Evolutionary conservation across 306 rosid species (phyloP).

Genomic region (Lathyrus oleraceus): DNA sequence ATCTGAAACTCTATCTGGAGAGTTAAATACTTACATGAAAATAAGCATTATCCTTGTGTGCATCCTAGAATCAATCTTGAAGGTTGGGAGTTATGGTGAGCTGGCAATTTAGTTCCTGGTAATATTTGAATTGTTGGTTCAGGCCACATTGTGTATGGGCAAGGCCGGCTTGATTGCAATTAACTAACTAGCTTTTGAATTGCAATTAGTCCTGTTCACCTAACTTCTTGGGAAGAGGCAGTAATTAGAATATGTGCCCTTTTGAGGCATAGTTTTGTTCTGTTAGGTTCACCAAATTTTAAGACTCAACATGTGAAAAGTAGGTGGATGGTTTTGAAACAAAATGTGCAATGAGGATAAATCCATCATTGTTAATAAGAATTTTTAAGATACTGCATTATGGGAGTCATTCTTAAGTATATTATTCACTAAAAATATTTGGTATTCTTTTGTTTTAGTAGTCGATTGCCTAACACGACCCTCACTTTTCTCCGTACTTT

Average conservation of each 20-base stretch:
- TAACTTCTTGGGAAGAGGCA: slow-evolving; percentile 18
- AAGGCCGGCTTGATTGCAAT: slow-evolving; percentile 17
- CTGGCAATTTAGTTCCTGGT: slow-evolving; percentile 26
- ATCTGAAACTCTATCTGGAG: slow-evolving; percentile 30
- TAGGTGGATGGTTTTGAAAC: slow-evolving; percentile 23
- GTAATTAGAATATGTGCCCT: slow-evolving; percentile 17
- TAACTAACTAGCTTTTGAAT: slow-evolving; percentile 19
- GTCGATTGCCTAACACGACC: background rate
- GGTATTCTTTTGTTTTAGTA: background rate
- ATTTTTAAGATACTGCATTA: slow-evolving; percentile 11
- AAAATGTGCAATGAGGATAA: slow-evolving; percentile 10
- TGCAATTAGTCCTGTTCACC: slow-evolving; percentile 20
- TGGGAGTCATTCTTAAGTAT: slow-evolving; percentile 4
- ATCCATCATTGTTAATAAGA: slow-evolving; percentile 22
- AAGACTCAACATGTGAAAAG: slow-evolving; percentile 15
- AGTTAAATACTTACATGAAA: slow-evolving; percentile 30
- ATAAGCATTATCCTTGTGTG: slow-evolving; percentile 24
- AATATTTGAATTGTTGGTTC: slow-evolving; percentile 28
- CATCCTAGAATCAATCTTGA: slow-evolving; percentile 34
- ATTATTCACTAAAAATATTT: background rate
- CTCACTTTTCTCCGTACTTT: background rate
- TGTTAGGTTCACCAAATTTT: slow-evolving; percentile 16
- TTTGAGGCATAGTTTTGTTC: background rate
- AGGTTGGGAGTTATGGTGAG: slow-evolving; percentile 26
- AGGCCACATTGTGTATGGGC: slow-evolving; percentile 23